Percentiles rank a stretch among this genome's conserved stretches.
These are phyloP conservation scores for Phytophthora lateralis DNA, from an alignment of 352 stramenopile genomes.

Conservation along the genomic window DNA sequence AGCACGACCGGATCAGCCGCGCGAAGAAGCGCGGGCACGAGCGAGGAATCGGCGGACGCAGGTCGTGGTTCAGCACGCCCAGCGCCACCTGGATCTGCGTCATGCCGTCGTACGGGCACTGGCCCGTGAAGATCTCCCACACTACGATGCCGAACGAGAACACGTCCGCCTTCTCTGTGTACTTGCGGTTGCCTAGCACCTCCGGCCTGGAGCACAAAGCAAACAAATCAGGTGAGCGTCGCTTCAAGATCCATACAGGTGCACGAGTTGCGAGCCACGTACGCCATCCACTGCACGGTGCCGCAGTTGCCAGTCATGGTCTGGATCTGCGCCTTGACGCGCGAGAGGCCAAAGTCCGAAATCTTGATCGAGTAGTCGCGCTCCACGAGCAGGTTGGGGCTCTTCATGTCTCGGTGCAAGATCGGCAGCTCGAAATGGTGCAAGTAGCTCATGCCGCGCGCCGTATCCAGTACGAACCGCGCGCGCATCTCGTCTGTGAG, in stretches of 20 bases:
- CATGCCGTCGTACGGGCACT: constrained; percentile 91
- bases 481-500: constrained; percentile 51
- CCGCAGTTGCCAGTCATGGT: constrained; percentile 93
- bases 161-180: constrained; percentile 94
- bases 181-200: constrained; percentile 90
- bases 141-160: constrained; percentile 94
- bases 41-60: constrained; percentile 67
- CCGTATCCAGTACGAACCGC: constrained; percentile 77
- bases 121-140: constrained; percentile 93
- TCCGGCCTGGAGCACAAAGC: constrained; percentile 54
- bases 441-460: constrained; percentile 88
- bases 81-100: constrained; percentile 87
- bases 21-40: constrained; percentile 73
- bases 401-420: constrained; percentile 91
- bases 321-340: constrained; percentile 92
- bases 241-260: constrained; percentile 27
- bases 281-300: constrained; percentile 90
- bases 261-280: constrained; percentile 30
- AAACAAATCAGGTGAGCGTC: constrained; percentile 24
- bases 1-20: constrained; percentile 80
- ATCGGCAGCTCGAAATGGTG: constrained; percentile 88
- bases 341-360: constrained; percentile 90
- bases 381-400: constrained; percentile 88
- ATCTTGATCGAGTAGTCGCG: constrained; percentile 90
- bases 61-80: constrained; percentile 78